Evolutionary conservation across 768 basidiomycete species (phyloP), one percentile per base, ranked within the genome.

Genomic region (Suillus spraguei): DNA sequence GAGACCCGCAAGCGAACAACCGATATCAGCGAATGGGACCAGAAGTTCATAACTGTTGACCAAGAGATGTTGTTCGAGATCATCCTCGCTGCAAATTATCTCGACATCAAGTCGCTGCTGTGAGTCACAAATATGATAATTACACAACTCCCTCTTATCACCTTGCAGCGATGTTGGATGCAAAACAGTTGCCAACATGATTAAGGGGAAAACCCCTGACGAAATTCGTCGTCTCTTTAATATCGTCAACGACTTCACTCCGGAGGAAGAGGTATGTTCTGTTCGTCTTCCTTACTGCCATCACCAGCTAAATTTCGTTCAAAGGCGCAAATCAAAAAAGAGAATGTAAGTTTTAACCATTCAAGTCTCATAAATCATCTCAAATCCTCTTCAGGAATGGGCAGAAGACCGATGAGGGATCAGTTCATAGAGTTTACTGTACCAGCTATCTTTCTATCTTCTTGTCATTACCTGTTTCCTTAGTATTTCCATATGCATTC

Each of bases 11-110:
- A 97, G 79, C 91, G 95, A 75, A 96, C 95, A n/a, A 95, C 95
- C 17, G 97, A 99, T 69, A 99, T 99, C 78, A 90, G 88, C 67
- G 97, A 99, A 75, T 99, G 97, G 97, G 97, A 99, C 79, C 92
- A 96, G 74, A 97, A 97, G 81, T 98, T 96, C 77, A 96, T 97
- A 77, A 90, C 90, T 50, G 97, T 99, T 64, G 97, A 99, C 82
- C 97, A 99, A 79, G 97, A 99, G 80, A 99, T 99, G 97, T 85
- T 99, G 7, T 99, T 99, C 69, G 97, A 99, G 81, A 99, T 99
- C 76, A 99, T 99, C 77, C 90, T 99, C 61, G 97, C 97, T 11
- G 97, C 97, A 67, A 99, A 99, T 83, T 99, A 99, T 81, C 91
- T 99, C 69, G 97, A 99, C 74, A 99, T 99, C 85, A 99, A 99